Conservation (phyloP, 441 rosid genomes). For the Isatis lusitanica region DNA sequence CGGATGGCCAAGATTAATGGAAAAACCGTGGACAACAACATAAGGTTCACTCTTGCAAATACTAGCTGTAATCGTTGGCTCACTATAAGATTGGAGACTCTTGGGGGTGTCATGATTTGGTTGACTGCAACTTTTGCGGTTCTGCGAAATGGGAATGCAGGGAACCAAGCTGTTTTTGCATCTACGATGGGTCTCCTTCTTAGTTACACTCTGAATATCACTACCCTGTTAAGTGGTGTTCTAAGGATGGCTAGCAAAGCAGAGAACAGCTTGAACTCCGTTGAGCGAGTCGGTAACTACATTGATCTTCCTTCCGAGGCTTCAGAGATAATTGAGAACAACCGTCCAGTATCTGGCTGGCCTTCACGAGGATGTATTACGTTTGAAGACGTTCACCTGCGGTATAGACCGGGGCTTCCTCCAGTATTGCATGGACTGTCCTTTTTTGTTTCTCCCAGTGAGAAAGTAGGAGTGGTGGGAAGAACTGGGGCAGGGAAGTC, state of each 20-base stretch:
- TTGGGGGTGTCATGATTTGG: slow-evolving; percentile 98
- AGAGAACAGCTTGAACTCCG: slow-evolving; percentile 90
- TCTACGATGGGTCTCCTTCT: slow-evolving; percentile 96
- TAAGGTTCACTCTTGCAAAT: slow-evolving; percentile 83
- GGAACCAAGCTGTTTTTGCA: slow-evolving; percentile 68
- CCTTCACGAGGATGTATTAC: slow-evolving; percentile 73
- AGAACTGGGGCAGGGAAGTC: slow-evolving; percentile 99
- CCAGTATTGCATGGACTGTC: slow-evolving; percentile 85
- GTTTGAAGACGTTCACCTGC: slow-evolving; percentile 80
- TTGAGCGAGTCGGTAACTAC: slow-evolving; percentile 86
- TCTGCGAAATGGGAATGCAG: slow-evolving; percentile 63
- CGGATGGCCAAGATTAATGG: slow-evolving; percentile 78
- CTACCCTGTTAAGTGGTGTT: slow-evolving; percentile 73
- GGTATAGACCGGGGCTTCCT: slow-evolving; percentile 91
- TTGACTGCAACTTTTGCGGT: slow-evolving; percentile 86
- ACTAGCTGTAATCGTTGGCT: slow-evolving; percentile 88
- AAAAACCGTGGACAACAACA: slow-evolving; percentile 86
- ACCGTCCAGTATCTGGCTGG: slow-evolving; percentile 78
- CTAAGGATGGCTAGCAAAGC: slow-evolving; percentile 86
- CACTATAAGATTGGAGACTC: slow-evolving; percentile 70
- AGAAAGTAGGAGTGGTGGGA: slow-evolving; percentile 93
- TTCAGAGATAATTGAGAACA: slow-evolving; percentile 52
- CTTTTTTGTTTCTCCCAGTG: slow-evolving; percentile 65
- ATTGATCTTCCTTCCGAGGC: slow-evolving; percentile 93
- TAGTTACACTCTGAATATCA: slow-evolving; percentile 81